Evolutionary conservation across 306 rosid species (phyloP).

Genomic region (Sicyos edulis): DNA sequence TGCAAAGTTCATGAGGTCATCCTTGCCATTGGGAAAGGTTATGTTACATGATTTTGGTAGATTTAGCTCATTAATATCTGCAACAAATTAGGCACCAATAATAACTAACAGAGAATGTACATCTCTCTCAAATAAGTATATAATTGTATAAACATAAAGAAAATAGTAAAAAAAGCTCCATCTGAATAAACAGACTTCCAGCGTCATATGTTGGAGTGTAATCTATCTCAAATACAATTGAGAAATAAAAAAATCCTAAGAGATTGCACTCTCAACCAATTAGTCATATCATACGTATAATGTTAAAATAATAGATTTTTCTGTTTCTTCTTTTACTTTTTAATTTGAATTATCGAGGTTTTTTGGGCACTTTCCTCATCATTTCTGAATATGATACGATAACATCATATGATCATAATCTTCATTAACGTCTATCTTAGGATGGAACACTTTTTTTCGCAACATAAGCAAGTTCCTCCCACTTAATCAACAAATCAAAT

Average conservation of each 20-base stretch:
- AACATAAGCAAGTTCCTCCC: neutral
- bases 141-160: neutral
- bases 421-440: neutral
- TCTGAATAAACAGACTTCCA: neutral
- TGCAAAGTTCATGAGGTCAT: constrained; percentile 92
- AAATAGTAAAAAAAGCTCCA: neutral
- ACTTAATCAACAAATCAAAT: neutral
- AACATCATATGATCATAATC: neutral
- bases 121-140: neutral
- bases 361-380: neutral
- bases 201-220: neutral
- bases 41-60: constrained; percentile 75
- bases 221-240: neutral
- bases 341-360: neutral
- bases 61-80: constrained; percentile 93
- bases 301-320: neutral
- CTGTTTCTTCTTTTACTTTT: no score
- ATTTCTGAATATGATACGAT: neutral
- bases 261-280: neutral
- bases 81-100: constrained; percentile 28
- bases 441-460: neutral
- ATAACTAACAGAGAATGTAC: neutral
- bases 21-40: constrained; percentile 85
- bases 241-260: neutral
- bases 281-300: neutral